Conservation (phyloP, 2,329 filamentous ascomycete genomes). For the Aspergillus proliferans region DNA sequence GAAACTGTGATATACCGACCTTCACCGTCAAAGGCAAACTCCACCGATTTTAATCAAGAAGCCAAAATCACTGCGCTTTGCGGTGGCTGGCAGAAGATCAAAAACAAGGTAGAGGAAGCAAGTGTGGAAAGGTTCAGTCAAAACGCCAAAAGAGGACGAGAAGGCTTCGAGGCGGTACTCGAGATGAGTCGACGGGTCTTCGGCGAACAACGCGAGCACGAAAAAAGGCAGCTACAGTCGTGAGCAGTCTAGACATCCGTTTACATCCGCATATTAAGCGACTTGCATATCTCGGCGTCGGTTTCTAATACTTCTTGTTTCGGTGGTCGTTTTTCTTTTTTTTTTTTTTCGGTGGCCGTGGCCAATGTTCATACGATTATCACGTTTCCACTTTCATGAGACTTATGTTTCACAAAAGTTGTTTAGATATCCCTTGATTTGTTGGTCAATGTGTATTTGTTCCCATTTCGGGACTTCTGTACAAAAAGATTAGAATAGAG, state of each 20-base stretch:
- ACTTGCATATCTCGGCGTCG: slow-evolving; percentile 28
- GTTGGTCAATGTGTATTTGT: neutral
- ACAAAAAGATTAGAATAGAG: neutral
- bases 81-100: slow-evolving; percentile 95
- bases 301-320: slow-evolving; percentile 9
- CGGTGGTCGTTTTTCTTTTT: slow-evolving; percentile 2
- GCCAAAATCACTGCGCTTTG: slow-evolving; percentile 90
- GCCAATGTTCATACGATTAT: neutral
- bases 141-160: slow-evolving; percentile 82
- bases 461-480: neutral
- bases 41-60: slow-evolving; percentile 78
- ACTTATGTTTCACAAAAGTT: slow-evolving; percentile 7
- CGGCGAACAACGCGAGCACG: slow-evolving; percentile 72
- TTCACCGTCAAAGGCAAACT: slow-evolving; percentile 41
- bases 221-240: slow-evolving; percentile 38
- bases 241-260: slow-evolving; percentile 7
- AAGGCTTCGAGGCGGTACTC: slow-evolving; percentile 91
- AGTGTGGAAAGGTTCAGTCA: slow-evolving; percentile 84
- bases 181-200: slow-evolving; percentile 90
- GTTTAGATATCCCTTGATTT: neutral
- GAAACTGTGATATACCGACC: slow-evolving; percentile 88
- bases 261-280: slow-evolving; percentile 19
- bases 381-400: slow-evolving; percentile 4
- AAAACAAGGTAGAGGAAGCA: slow-evolving; percentile 90
- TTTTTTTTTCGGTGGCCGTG: neutral